A percentile compares a stretch with the other conserved stretches of the same genome.
phyloP scores from a whole-genome alignment of 257 asterid genomes.

The Rauvolfia tetraphylla region DNA sequence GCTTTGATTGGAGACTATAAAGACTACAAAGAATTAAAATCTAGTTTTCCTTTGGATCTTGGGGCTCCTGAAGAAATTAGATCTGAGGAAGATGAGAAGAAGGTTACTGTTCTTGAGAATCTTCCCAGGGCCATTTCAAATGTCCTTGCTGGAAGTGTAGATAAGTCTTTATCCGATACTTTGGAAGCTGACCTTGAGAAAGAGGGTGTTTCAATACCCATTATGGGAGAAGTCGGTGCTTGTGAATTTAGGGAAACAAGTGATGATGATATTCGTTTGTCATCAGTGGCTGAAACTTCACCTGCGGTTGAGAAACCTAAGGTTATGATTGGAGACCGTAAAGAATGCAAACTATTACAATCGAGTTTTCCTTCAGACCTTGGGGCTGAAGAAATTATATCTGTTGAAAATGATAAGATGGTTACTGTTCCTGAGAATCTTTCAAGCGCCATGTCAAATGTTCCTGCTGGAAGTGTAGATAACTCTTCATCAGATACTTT shows the following conservation, averaged over 20 bases:
- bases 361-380: constrained; percentile 28
- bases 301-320: constrained; percentile 21
- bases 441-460: constrained; percentile 14
- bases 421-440: constrained; percentile 21
- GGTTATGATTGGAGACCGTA: constrained; percentile 22
- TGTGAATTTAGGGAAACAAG: not conserved
- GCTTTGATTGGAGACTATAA: constrained; percentile 23
- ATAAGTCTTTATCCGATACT: constrained; percentile 11
- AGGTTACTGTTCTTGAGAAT: not conserved
- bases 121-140: not conserved
- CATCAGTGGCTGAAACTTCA: constrained; percentile 17
- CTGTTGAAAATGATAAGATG: not conserved
- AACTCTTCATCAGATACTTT: constrained; percentile 18
- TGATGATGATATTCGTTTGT: not conserved
- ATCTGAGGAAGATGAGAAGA: constrained; percentile 20
- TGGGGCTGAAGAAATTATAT: constrained; percentile 25
- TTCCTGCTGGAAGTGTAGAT: constrained; percentile 23
- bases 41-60: constrained; percentile 28
- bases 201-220: constrained; percentile 17
- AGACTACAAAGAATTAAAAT: constrained; percentile 23
- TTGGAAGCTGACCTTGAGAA: constrained; percentile 26
- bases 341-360: constrained; percentile 20
- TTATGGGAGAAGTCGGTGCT: not conserved
- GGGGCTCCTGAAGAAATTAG: constrained; percentile 28
- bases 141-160: not conserved